Percentiles rank a stretch among this genome's conserved stretches.
These are phyloP conservation scores for Colletotrichum nymphaeae DNA, from an alignment of 2,329 filamentous ascomycete genomes.

Conservation along the genomic window DNA sequence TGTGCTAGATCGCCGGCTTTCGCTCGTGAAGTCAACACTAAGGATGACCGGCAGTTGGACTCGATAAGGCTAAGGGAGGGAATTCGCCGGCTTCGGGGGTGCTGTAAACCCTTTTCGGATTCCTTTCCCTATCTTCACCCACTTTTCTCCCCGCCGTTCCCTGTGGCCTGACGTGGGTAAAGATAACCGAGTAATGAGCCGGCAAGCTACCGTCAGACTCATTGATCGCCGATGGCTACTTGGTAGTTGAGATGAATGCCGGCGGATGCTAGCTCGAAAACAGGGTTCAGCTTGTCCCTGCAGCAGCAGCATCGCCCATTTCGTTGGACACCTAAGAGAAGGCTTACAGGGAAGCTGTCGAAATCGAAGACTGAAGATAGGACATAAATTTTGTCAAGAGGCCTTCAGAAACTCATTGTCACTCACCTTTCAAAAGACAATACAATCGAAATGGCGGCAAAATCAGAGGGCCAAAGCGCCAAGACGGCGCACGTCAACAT, in stretches of 20 bases:
- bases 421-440: neutral
- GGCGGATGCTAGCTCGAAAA: neutral
- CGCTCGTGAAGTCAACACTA: neutral
- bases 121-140: neutral
- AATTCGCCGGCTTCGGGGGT: neutral
- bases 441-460: neutral
- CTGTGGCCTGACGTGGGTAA: neutral
- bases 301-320: neutral
- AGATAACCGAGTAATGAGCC: neutral
- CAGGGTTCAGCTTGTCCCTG: neutral
- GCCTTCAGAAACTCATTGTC: neutral
- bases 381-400: neutral
- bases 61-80: neutral
- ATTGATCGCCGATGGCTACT: neutral
- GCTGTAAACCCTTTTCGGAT: neutral
- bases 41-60: neutral
- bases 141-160: neutral
- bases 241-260: neutral
- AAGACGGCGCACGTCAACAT: slow-evolving; percentile 56
- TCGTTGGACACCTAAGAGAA: neutral
- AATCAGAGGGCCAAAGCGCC: slow-evolving; percentile 14
- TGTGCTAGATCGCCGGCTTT: neutral
- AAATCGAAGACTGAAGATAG: no score
- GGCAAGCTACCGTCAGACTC: neutral
- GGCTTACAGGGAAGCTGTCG: neutral